These are phyloP conservation scores for Geoglossum cookeanum DNA, from an alignment of 2,329 filamentous ascomycete species.

Conservation along the genomic window DNA sequence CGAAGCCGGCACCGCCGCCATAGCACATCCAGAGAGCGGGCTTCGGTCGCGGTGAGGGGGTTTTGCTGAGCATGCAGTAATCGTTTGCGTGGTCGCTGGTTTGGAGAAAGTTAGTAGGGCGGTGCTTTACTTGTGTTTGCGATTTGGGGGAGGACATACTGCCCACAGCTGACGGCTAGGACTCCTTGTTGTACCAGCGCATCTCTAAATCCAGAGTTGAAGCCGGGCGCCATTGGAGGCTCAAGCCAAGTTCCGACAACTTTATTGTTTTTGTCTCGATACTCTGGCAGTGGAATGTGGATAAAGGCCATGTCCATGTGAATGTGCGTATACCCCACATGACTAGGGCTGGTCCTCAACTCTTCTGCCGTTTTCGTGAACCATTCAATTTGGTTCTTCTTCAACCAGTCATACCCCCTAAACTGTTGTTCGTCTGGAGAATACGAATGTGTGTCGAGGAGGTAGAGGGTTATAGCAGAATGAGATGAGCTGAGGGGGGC, in stretches of 20 bases:
- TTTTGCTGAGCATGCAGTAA: slow-evolving; percentile 59
- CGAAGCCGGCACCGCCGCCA: slow-evolving; percentile 76
- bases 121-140: background rate
- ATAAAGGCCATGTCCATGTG: slow-evolving; percentile 96
- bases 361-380: slow-evolving; percentile 61
- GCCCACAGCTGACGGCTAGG: slow-evolving; percentile 74
- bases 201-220: slow-evolving; percentile 85
- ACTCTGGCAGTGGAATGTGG: slow-evolving; percentile 90
- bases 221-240: slow-evolving; percentile 66
- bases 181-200: slow-evolving; percentile 74
- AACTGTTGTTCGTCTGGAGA: slow-evolving; percentile 75
- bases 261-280: slow-evolving; percentile 40
- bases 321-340: slow-evolving; percentile 70
- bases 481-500: slow-evolving; percentile 63
- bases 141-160: slow-evolving; percentile 38
- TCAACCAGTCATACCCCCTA: slow-evolving; percentile 95
- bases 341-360: slow-evolving; percentile 57
- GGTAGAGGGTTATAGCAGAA: slow-evolving; percentile 82
- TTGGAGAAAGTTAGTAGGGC: background rate
- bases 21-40: slow-evolving; percentile 91
- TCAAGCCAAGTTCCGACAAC: slow-evolving; percentile 61
- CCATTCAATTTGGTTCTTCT: slow-evolving; percentile 86
- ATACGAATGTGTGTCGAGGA: slow-evolving; percentile 85
- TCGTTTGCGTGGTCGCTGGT: slow-evolving; percentile 83
- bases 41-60: slow-evolving; percentile 20